Evolutionary conservation across 2,329 filamentous ascomycete species (phyloP).

Genomic region (Ambrosiella beaveri): DNA sequence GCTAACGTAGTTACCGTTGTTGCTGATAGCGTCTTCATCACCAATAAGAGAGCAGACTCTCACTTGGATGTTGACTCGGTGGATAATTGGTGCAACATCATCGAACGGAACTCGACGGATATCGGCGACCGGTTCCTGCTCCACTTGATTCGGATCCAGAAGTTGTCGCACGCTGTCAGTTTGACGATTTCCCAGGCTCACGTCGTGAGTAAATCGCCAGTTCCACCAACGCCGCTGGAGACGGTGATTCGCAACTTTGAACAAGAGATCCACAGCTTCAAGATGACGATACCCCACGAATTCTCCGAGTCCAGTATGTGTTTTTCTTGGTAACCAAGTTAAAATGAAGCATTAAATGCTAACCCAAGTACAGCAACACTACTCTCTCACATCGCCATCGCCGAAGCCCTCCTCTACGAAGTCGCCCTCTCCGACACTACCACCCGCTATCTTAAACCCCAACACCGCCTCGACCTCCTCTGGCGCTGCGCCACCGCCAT

Average conservation of each 20-base stretch:
- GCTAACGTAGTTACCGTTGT: background rate
- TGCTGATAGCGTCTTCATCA: conserved; percentile 23
- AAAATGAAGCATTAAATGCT: background rate
- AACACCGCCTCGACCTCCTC: conserved; percentile 27
- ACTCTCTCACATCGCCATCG: conserved; percentile 26
- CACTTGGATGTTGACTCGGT: conserved; percentile 30
- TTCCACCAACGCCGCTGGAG: conserved; percentile 20
- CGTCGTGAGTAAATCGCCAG: conserved; percentile 8
- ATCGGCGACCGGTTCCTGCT: conserved; percentile 28
- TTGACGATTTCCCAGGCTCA: conserved; percentile 21
- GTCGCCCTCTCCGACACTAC: conserved; percentile 25
- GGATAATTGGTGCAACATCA: conserved; percentile 25
- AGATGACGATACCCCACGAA: conserved; percentile 20
- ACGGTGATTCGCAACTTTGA: conserved; percentile 28
- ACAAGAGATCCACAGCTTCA: conserved; percentile 26
- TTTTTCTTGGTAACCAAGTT: background rate
- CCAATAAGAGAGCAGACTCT: conserved; percentile 30
- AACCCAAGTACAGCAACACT: conserved; percentile 20
- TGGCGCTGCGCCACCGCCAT: conserved; percentile 27
- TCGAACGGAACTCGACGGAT: conserved; percentile 26
- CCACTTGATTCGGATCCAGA: conserved; percentile 30
- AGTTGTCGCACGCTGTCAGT: conserved; percentile 30
- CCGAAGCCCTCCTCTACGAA: conserved; percentile 31
- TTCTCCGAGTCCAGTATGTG: conserved; percentile 22
- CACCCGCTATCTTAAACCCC: conserved; percentile 20